phyloP scores from a whole-genome alignment of 768 basidiomycete genomes.

The Kwoniella pini region DNA sequence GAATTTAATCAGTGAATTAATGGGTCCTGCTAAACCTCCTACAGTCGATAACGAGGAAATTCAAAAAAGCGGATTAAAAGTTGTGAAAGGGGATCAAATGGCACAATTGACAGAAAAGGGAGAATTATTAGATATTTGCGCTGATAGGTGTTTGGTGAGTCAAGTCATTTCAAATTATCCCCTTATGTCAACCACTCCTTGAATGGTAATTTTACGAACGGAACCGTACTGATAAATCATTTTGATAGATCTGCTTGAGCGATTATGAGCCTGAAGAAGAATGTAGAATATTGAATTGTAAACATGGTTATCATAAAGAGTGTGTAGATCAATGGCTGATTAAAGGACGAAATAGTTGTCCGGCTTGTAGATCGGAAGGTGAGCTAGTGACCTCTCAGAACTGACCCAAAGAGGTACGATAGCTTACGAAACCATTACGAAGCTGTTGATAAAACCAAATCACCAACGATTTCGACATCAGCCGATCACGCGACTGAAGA shows the following conservation, averaged over 20 bases:
- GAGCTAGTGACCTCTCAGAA: too few relatives aligned
- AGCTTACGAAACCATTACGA: too few relatives aligned
- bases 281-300: constrained; percentile 75
- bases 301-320: constrained; percentile 82
- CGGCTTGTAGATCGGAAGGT: constrained; percentile 71
- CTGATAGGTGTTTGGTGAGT: constrained; percentile 68
- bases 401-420: too few relatives aligned
- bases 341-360: constrained; percentile 84
- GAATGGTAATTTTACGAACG: too few relatives aligned
- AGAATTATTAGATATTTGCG: constrained; percentile 72
- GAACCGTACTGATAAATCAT: neutral
- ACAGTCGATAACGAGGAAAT: constrained; percentile 83
- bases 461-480: neutral
- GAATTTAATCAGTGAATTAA: constrained; percentile 38
- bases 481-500: neutral
- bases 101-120: constrained; percentile 60
- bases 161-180: too few relatives aligned
- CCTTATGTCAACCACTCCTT: too few relatives aligned
- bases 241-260: constrained; percentile 70
- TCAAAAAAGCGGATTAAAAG: constrained; percentile 74
- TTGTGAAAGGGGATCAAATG: constrained; percentile 66
- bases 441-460: constrained; percentile 19
- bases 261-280: constrained; percentile 79
- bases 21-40: constrained; percentile 57
- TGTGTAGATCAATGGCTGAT: constrained; percentile 87